Conservation (phyloP, 805 yeast species). For the Alloascoidea hylecoeti region DNA sequence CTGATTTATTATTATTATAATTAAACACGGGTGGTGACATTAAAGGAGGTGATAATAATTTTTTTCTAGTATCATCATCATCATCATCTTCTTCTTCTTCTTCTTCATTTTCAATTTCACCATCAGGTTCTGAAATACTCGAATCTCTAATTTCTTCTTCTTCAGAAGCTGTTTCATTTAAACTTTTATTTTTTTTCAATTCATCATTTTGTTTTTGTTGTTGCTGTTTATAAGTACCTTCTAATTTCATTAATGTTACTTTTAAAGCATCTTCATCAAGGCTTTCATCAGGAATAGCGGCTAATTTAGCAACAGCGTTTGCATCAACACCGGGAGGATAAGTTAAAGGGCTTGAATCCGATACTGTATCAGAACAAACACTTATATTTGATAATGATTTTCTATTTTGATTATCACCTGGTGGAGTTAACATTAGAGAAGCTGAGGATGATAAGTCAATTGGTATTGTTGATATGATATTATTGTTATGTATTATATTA, state of each 20-base stretch:
- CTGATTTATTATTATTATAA: not conserved
- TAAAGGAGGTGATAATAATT: not conserved
- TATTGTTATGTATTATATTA: no score
- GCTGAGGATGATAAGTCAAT: no score
- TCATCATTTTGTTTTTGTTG: conserved; percentile 3
- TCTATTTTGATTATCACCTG: no score
- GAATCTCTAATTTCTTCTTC: conserved; percentile 2
- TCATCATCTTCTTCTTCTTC: conserved; percentile 5
- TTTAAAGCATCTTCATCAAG: conserved; percentile 56
- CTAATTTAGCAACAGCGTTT: conserved; percentile 61
- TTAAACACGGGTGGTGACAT: not conserved
- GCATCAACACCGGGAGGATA: conserved; percentile 34
- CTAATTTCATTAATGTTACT: conserved; percentile 64
- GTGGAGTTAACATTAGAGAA: no score
- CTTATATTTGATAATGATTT: no score
- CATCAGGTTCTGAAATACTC: not conserved
- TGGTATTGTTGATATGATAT: no score
- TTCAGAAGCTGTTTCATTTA: conserved; percentile 9
- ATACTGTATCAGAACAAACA: no score
- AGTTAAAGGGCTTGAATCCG: no score
- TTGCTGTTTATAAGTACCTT: conserved; percentile 36
- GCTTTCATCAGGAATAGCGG: conserved; percentile 74
- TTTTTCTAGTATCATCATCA: conserved; percentile 1
- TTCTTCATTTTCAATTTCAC: not conserved
- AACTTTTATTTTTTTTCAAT: no score